Evolutionary conservation across 2,329 filamentous ascomycete genomes (phyloP), one percentile per base, ranked within the genome.

Genomic region (Metarhizium robertsii): DNA sequence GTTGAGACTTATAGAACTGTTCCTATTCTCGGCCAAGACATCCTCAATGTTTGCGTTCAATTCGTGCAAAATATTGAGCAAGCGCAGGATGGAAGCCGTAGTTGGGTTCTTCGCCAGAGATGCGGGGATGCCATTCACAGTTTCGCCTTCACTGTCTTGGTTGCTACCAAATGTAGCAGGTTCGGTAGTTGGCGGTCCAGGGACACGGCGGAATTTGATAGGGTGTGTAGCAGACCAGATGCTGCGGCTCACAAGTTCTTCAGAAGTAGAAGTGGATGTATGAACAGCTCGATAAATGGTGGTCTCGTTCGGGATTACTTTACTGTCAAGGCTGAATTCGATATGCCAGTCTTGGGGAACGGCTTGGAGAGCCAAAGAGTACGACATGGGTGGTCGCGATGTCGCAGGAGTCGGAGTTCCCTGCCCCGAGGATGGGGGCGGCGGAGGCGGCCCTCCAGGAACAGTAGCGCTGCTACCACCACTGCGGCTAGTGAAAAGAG

Each of bases 221-320:
- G 90, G 86, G 67, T 99, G 92, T 18, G 94, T 84, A 1, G 86
- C 84, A 45, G 90, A 92, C 92, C 92, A 99, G 13, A 97, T 85
- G 59, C 87, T 92, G 49, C 90, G 83, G 57, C 80, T 82, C 10
- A 82, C 73, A 11, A 85, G 78, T 55, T 95, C 90, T 20, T 87
- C 81, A 11, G 69, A 65, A 55, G 67, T 73, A 50, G 71, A 62
- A 0, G 72, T 66, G 6, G 74, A 73, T 66, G 84, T 88, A 65
- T 96, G 90, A 8, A 97, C 90, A 36, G 94, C 94, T 50, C 92
- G 87, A 66, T 97, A 99, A 55, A 99, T 92, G 0, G 94, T 99
- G 0, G 90, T 96, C 64, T 97, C 92, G 62, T 92, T 94, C 0
- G 88, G 79, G 57, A 99, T 87, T 1, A 88, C 80, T 68, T 91